Base-by-base conservation (phyloP, 2,329 filamentous ascomycete genomes). In the Neofusicoccum sp. region DNA sequence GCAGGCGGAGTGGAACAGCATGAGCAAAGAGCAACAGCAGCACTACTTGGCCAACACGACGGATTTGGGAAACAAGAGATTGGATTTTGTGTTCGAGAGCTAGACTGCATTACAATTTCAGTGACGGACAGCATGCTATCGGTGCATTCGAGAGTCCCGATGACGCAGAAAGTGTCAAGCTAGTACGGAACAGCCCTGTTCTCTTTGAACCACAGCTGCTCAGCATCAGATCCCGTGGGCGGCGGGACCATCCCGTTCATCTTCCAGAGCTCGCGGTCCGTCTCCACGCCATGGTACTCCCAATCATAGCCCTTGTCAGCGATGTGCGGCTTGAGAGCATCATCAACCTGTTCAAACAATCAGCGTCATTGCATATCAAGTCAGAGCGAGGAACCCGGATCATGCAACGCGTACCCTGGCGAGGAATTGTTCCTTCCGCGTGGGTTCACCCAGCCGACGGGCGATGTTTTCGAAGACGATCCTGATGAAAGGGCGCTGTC, bases 271-370 rank as follows among this genome's bases (percentile, higher is more conserved):
- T 67, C 66, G 28, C 75, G 64, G 28, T 76, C 73, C n/a, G 76
- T 78, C 68, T 81, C 77, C 30, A 73, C 69, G 16, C 80, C 66
- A 59, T 76, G 73, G 58, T 71, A 77, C 65, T 81, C 79, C 69
- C 70, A 79, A 61, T 76, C 72, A 47, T 75, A 77, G 0, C 76
- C 78, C 61, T 75, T 76, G 26, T 76, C 76, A 0, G 63, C 66
- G 1, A 79, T 62, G 53, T 78, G 73, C 12, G 75, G 74, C 64
- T 75, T 73, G 4, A 80, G 40, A 0, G 66, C 44, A 3, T 60
- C n/a, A 26, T 77, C 71, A 2, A 79, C 63, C 14, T 41, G 43
- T 24, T 60, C 63, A 12, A 14, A n/a, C 30, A 53, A 60, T 24
- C 30, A 30, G 41, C n/a, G n/a, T n/a, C 54, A n/a, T n/a, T n/a